Conservation (phyloP, 2,329 filamentous ascomycete species). For the Fusarium sp. region DNA sequence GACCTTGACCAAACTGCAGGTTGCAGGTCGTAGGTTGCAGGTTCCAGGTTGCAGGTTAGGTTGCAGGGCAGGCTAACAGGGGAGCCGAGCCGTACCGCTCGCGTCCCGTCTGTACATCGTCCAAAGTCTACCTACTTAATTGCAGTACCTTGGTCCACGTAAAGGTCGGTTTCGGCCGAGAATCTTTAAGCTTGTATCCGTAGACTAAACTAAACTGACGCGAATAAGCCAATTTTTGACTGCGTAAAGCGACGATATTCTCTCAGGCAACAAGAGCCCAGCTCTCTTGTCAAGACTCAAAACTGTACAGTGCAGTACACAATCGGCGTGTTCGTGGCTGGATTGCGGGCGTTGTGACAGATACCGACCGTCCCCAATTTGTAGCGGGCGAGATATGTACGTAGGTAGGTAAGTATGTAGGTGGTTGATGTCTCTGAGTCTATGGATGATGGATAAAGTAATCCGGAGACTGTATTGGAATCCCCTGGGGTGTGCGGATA, state of each 20-base stretch:
- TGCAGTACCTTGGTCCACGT: conserved; percentile 9
- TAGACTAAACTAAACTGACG: neutral
- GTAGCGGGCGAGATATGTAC: neutral
- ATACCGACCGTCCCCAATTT: conserved; percentile 18
- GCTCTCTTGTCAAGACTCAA: neutral
- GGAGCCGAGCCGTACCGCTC: conserved; percentile 46
- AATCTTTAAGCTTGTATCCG: conserved; percentile 10
- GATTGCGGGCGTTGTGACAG: conserved; percentile 15
- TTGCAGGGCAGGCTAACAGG: conserved; percentile 41
- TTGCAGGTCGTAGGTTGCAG: conserved; percentile 10
- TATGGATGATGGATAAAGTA: conserved; percentile 13
- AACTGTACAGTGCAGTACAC: neutral
- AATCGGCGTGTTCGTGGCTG: conserved; percentile 19
- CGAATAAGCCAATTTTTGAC: conserved; percentile 17
- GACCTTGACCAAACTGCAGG: conserved; percentile 28
- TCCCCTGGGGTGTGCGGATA: neutral
- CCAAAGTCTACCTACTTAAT: conserved; percentile 22
- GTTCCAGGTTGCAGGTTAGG: conserved; percentile 3
- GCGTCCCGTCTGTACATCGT: conserved; percentile 37
- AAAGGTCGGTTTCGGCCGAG: conserved; percentile 36
- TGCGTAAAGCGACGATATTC: conserved; percentile 1
- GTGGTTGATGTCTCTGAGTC: conserved; percentile 18
- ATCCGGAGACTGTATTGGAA: conserved; percentile 27
- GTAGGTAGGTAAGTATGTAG: too few relatives aligned
- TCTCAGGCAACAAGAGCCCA: neutral